These are phyloP conservation scores for Aspergillus aculeatinus DNA, from an alignment of 2,329 filamentous ascomycete genomes.

Conservation along the genomic window DNA sequence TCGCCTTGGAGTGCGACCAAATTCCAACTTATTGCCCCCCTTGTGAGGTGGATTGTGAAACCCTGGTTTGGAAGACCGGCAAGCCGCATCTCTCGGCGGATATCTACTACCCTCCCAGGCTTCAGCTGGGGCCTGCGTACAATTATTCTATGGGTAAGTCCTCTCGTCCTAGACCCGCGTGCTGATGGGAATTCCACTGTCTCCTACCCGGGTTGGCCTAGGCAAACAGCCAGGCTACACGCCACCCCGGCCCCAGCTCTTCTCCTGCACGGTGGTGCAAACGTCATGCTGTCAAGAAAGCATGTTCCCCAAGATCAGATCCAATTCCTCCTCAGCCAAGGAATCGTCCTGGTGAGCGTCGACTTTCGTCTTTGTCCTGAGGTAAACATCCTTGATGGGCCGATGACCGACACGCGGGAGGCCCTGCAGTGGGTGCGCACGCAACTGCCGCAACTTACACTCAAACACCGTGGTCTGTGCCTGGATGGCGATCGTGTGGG, in stretches of 20 bases:
- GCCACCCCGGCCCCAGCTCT: slow-evolving; percentile 13
- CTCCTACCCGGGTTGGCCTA: too few relatives aligned
- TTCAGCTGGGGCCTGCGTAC: too few relatives aligned
- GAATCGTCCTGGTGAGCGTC: slow-evolving; percentile 50
- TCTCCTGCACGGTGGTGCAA: slow-evolving; percentile 19
- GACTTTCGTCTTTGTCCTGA: slow-evolving; percentile 56
- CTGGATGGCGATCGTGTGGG: slow-evolving; percentile 33
- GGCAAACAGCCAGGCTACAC: too few relatives aligned
- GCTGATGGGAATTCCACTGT: too few relatives aligned
- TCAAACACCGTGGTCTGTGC: slow-evolving; percentile 3
- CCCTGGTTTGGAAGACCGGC: too few relatives aligned
- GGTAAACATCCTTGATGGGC: slow-evolving; percentile 43
- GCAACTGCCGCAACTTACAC: background rate
- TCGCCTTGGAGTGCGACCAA: too few relatives aligned
- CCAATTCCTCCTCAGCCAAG: slow-evolving; percentile 35
- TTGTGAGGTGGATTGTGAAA: too few relatives aligned
- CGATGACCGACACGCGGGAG: slow-evolving; percentile 46
- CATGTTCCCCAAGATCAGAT: slow-evolving; percentile 32
- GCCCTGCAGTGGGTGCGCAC: slow-evolving; percentile 23
- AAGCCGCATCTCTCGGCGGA: too few relatives aligned
- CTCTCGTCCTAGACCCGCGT: too few relatives aligned
- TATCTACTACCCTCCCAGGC: too few relatives aligned
- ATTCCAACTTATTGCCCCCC: too few relatives aligned
- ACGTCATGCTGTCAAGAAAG: slow-evolving; percentile 14
- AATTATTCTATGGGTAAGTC: too few relatives aligned